Evolutionary conservation across 192 early-diverging fungal species (phyloP), one percentile per base, ranked within the genome.

Genomic region (Phycomyces nitens): DNA sequence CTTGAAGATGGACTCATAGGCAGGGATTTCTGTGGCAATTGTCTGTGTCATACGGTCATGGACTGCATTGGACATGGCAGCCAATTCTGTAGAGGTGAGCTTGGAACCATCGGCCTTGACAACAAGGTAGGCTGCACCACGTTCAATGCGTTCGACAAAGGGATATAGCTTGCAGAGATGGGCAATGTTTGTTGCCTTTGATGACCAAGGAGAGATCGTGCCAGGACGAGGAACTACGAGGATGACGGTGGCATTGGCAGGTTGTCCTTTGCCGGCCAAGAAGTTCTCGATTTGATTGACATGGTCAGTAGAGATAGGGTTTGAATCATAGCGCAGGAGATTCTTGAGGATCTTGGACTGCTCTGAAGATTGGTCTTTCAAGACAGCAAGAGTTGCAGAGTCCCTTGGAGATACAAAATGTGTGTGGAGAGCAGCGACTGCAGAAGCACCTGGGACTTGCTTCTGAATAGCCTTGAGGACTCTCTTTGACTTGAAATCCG

Each of bases 151-250:
- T 52, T 80, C 73, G 52, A 98, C 89, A 52, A 77, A 62, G 15
- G 73, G 57, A 38, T 79, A 73, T 20, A 99, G 82, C 44, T 93
- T 94, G 77, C 96, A 99, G 47, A 92, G 87, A 29, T 85, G 81
- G 15, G 92, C 92, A 77, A 99, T 99, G 67, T 99, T 96, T 18
- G 96, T 98, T 2, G 98, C 98, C 84, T 99, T 99, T 56, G 93
- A 95, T 18, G 95, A 96, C 98, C 98, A 99, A 16, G 98, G 98
- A 9, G 94, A 95, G 65, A 99, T 99, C 22, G 96, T 99, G 24
- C 98, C 98, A 60, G 82, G 80, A 14, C 96, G 85, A 1, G 98
- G 98, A 54, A 97, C 72, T 34, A 98, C 91, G 70, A 88, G 72
- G 38, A 94, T 66, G 57, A 92, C 73, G 20, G 72, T 72, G 9